Evolutionary conservation across 192 early-diverging fungal species (phyloP), one percentile per base, ranked within the genome.

Genomic region (Rhizophagus prolifer): DNA sequence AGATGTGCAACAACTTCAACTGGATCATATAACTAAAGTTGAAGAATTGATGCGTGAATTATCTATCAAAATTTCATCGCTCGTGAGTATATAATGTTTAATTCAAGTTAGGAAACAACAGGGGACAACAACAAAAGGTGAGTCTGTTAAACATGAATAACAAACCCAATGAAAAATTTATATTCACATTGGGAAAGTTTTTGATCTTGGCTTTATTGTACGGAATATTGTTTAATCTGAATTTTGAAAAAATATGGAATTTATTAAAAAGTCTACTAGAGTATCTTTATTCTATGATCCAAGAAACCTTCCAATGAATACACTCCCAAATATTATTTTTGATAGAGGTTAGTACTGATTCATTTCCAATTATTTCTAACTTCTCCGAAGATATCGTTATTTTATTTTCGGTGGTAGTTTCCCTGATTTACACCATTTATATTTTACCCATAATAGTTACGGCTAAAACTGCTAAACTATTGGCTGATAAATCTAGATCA

Each of bases 391-490:
- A 76, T 76, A 26, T 64, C 30, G 50, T 44, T 46, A 67, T 76
- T 44, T 19, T 76, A 25, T 67, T 76, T 58, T 21, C 74, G 2
- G 63, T 76, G 19, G 59, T 76, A 13, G 54, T 46, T 26, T 76
- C 74, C 6, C n/a, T 76, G 19, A 14, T 76, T 23, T 76, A 76
- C 54, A 76, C 74, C n/a, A 67, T 76, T 34, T 76, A 76, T 58
- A 36, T 76, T 26, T 54, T 76, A 25, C 74, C 74, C 3, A 30
- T 76, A 31, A 62, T 76, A 31, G 74, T 76, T 21, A 36, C 54
- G 21, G 74, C 74, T 21, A 66, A 58, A 65, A 26, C 74, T 23
- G 61, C 41, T 21, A 65, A 54, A 31, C 30, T 26, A 30, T 28
- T 76, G 44, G 74, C 60, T 47, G 73, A 74, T 63, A 63, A 46